Evolutionary conservation across 2,329 filamentous ascomycete species (phyloP), one percentile per base, ranked within the genome.

Genomic region (Sarocladiaceae sp.): DNA sequence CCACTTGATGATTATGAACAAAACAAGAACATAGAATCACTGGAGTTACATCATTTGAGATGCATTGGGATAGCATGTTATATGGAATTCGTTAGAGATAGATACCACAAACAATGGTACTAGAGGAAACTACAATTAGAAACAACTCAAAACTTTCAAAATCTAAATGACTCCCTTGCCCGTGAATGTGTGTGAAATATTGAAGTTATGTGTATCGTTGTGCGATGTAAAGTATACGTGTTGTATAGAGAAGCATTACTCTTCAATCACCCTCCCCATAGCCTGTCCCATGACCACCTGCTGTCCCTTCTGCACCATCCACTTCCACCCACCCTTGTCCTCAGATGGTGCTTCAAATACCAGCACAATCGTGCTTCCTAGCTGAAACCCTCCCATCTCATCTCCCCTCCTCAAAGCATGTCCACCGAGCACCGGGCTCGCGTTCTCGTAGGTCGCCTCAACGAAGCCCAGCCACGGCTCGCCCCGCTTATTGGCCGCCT

Each of bases 371-470:
- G 93, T 96, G 67, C 90, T 96, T 18, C 94, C 94, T 3, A 99
- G 78, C 73, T 95, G 90, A 72, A 99, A 99, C 0, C 94, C 95
- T 52, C 94, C 94, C 91, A 99, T 97, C 70, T 99, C 94, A 65
- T 97, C 93, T 31, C 94, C 94, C 40, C 88, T 80, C 57, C 86
- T 82, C 52, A 99, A 73, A 1, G 93, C 87, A 66, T 97, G 85
- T 2, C 95, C 94, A 18, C 83, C 83, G 0, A 99, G 77, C 2
- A 96, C 80, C 3, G 77, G 71, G 62, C 88, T 95, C 2, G 93
- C 90, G 15, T 77, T 78, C 42, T 81, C 81, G 64, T 99, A 99
- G 2, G 88, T 92, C 7, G 94, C 95, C 71, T 99, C 94, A 0
- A 89, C 84, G 64, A 92, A 99, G 1, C 94, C 94, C n/a, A 84